Evolutionary conservation across 257 asterid species (phyloP), one percentile per base, ranked within the genome.

Genomic region (Solanum ossicruentum): DNA sequence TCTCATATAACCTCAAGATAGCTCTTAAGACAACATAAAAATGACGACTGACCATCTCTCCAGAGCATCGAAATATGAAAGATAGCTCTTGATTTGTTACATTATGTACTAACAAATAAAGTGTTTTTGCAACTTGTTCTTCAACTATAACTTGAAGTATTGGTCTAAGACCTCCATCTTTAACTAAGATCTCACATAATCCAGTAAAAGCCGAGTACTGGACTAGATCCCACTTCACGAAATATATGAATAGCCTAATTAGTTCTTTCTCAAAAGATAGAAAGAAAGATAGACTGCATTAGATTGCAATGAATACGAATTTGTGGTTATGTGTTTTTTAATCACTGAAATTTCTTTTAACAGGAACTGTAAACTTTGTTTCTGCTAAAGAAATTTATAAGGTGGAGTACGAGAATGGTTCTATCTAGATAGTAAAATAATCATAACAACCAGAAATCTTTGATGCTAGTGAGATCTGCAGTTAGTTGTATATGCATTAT

Each of bases 381-480:
- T 77, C 82, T 77, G 47, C 82, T 52, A 47, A 26, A 52, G 49
- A 26, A 15, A 51, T 51, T 23, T 26, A 26, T 78, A 4, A 78
- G 82, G 26, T n/a, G 82, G 85, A 52, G 78, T 66, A 81, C 26
- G 39, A 47, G 77, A 54, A 32, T 83, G 86, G 88, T 84, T 83
- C 32, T 67, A 57, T 66, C 36, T 57, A 3, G 88, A 86, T 21
- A 86, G 88, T 52, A 83, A 71, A 80, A 56, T 86, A 16, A 83
- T 86, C 43, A 65, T 83, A 57, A 86, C 81, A 47, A 86, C 88
- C 15, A 65, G 86, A 49, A 73, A 83, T n/a, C 61, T 41, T 83
- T 7, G 51, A 63, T 26, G 47, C 28, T 21, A 51, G 16, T 32
- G 82, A 86, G 10, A 43, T 20, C 13, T 69, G 45, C 54, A 26